Conservation (phyloP, 1,284 basidiomycete species). For the Earliella scabrosa region DNA sequence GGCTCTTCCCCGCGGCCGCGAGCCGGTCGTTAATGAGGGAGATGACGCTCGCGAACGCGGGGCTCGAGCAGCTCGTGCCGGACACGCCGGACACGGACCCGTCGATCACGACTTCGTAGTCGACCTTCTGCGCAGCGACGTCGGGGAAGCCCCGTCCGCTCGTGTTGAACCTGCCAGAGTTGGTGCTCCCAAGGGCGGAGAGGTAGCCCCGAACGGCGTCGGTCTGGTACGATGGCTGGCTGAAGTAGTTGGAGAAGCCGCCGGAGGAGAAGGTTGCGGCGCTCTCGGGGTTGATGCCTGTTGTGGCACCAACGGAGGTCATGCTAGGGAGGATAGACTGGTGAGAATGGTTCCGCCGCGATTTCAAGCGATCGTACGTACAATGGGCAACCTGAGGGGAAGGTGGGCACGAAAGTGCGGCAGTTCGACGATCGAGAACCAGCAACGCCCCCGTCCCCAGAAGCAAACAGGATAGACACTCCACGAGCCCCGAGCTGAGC, state of each 20-base stretch:
- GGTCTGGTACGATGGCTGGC: conserved; percentile 44
- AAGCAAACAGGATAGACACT: conserved; percentile 65
- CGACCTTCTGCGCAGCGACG: conserved; percentile 33
- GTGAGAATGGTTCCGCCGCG: too few species aligned
- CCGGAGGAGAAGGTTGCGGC: conserved; percentile 49
- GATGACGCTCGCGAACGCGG: conserved; percentile 57
- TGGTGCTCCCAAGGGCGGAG: conserved; percentile 31
- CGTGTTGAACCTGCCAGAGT: conserved; percentile 35
- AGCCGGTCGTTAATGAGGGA: conserved; percentile 59
- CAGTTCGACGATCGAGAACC: conserved; percentile 54
- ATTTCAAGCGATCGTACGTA: conserved; percentile 37
- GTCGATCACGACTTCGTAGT: conserved; percentile 35
- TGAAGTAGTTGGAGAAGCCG: conserved; percentile 55
- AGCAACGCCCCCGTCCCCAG: conserved; percentile 71
- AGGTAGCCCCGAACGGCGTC: conserved; percentile 40
- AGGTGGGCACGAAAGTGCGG: conserved; percentile 64
- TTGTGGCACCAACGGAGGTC: conserved; percentile 64
- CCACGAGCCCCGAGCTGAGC: conserved; percentile 67
- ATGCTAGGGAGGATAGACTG: too few species aligned
- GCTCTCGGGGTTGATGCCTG: conserved; percentile 52
- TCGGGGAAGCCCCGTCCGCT: conserved; percentile 39
- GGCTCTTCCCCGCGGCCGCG: conserved; percentile 44
- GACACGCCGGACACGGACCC: conserved; percentile 46
- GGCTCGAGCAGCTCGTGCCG: conserved; percentile 52
- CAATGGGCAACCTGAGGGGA: conserved; percentile 70